Evolutionary conservation across 306 rosid genomes (phyloP).

Genomic region (Urtica urens): DNA sequence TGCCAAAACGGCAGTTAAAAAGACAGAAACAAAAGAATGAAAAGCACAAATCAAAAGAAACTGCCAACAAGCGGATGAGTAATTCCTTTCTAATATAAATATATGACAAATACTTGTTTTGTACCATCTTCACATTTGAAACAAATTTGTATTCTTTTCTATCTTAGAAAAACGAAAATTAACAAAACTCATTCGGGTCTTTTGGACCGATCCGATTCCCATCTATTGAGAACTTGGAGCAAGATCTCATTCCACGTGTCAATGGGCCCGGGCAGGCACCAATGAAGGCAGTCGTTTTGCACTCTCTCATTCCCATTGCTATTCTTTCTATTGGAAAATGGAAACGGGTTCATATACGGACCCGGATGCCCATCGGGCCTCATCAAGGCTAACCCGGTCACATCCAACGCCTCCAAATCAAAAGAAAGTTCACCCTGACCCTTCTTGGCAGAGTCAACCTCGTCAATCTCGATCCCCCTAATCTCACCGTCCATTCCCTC

Average conservation of each 20-base stretch:
- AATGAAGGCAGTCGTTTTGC: constrained; percentile 89
- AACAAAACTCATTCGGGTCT: constrained; percentile 18
- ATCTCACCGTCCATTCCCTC: constrained; percentile 82
- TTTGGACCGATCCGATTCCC: constrained; percentile 19
- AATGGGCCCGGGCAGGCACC: constrained; percentile 90
- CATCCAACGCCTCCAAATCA: constrained; percentile 59
- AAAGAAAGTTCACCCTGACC: constrained; percentile 22
- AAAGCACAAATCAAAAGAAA: too few relatives aligned
- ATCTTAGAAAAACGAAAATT: too few relatives aligned
- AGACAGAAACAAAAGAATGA: too few relatives aligned
- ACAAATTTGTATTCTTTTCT: too few relatives aligned
- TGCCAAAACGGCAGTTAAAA: too few relatives aligned
- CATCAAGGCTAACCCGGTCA: constrained; percentile 51
- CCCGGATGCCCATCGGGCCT: constrained; percentile 95
- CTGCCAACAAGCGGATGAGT: too few relatives aligned
- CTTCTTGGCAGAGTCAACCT: constrained; percentile 51
- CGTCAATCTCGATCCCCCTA: constrained; percentile 57
- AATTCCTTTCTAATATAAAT: too few relatives aligned
- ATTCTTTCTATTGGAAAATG: constrained; percentile 43
- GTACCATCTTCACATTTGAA: too few relatives aligned
- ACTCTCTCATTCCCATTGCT: constrained; percentile 47
- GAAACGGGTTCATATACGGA: constrained; percentile 74
- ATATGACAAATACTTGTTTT: too few relatives aligned
- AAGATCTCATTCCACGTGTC: constrained; percentile 91
- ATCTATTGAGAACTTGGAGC: constrained; percentile 43